A percentile compares a stretch with the other conserved stretches of the same genome.
These are phyloP conservation scores for Batkoa obscura DNA, from an alignment of 371 early-diverging fungal genomes.

Conservation along the genomic window DNA sequence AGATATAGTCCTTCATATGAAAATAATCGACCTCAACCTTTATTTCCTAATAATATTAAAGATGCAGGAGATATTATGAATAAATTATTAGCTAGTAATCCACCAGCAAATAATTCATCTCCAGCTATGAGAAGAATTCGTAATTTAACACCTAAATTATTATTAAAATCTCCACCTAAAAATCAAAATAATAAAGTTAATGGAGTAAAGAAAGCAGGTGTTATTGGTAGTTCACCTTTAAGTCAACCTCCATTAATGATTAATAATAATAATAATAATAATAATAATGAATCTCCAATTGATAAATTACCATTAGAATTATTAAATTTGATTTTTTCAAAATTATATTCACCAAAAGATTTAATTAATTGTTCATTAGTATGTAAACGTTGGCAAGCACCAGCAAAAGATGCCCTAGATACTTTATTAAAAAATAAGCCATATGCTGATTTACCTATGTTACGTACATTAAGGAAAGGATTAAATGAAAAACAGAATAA, in stretches of 20 bases:
- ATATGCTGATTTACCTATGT: neutral
- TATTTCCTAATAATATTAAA: neutral
- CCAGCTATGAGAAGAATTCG: neutral
- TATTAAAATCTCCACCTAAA: neutral
- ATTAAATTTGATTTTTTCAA: neutral
- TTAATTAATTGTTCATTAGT: neutral
- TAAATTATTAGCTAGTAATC: neutral
- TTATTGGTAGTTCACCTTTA: neutral
- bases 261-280: too few species aligned
- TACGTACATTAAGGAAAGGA: neutral
- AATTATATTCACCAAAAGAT: neutral
- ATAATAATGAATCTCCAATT: neutral
- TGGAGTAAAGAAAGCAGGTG: neutral
- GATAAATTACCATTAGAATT: neutral
- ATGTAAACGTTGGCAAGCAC: neutral
- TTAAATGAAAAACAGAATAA: neutral
- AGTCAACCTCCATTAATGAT: neutral
- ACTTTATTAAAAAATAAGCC: neutral
- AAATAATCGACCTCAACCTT: neutral
- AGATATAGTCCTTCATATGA: neutral
- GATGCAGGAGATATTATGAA: neutral
- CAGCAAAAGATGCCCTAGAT: neutral
- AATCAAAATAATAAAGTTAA: neutral
- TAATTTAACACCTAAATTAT: neutral
- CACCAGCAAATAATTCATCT: neutral